A percentile compares a stretch with the other conserved stretches of the same genome.
Evolutionary conservation across 1,284 basidiomycete species (phyloP).

Genomic region (Coniferiporia weirii): DNA sequence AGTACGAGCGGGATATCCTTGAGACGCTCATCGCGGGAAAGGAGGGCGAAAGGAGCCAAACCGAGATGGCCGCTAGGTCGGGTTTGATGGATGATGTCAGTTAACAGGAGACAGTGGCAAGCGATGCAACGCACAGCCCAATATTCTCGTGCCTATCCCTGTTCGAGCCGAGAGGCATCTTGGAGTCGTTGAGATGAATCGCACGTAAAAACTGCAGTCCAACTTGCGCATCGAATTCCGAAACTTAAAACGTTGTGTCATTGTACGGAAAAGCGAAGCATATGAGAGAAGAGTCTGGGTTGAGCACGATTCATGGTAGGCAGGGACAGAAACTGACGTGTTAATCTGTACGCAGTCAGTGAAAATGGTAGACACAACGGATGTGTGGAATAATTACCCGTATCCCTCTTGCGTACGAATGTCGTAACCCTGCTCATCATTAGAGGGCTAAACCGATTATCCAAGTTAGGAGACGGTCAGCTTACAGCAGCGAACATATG

Average conservation of each 20-base stretch:
- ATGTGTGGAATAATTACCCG: constrained; percentile 42
- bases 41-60: constrained; percentile 57
- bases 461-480: background rate
- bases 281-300: background rate
- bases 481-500: constrained; percentile 77
- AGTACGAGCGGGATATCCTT: constrained; percentile 74
- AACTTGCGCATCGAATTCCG: constrained; percentile 60
- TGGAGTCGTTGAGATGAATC: constrained; percentile 86
- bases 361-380: constrained; percentile 15
- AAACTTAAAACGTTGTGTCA: constrained; percentile 33
- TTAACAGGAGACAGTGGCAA: too few relatives aligned
- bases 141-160: constrained; percentile 84
- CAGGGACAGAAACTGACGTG: background rate
- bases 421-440: constrained; percentile 63
- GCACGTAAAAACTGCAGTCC: constrained; percentile 71
- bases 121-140: constrained; percentile 51
- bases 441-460: background rate
- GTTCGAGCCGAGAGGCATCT: constrained; percentile 55
- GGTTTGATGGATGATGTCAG: too few relatives aligned
- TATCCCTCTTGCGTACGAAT: constrained; percentile 63
- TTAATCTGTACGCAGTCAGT: background rate
- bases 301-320: background rate
- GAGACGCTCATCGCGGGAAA: constrained; percentile 66
- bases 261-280: background rate
- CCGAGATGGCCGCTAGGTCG: constrained; percentile 58